A percentile compares a stretch with the other conserved stretches of the same genome.
Evolutionary conservation across 371 early-diverging fungal genomes (phyloP).

Genomic region (Apophysomyces trapeziformis): DNA sequence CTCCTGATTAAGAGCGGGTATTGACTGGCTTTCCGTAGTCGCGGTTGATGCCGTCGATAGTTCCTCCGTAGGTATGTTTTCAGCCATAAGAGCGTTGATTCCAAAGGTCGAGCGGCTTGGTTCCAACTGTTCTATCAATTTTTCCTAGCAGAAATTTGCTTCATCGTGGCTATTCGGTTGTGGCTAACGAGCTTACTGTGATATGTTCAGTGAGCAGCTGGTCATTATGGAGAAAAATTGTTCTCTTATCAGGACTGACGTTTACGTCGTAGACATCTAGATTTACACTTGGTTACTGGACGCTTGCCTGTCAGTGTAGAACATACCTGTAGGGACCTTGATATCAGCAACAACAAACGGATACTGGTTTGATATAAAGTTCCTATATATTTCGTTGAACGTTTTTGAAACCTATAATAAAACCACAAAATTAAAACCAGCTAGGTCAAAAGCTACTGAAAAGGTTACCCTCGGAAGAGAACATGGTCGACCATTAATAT

Average conservation of each 20-base stretch:
- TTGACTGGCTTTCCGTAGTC: too few species aligned
- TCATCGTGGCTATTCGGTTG: background rate
- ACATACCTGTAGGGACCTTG: conserved; percentile 56
- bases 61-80: background rate
- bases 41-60: too few species aligned
- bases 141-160: conserved; percentile 27
- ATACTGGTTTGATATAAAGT: conserved; percentile 70
- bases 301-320: background rate
- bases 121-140: conserved; percentile 56
- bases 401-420: conserved; percentile 46
- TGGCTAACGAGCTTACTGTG: conserved; percentile 32
- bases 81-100: background rate
- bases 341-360: conserved; percentile 84
- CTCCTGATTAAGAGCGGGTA: too few species aligned
- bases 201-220: conserved; percentile 56
- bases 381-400: conserved; percentile 83
- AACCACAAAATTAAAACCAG: background rate
- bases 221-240: conserved; percentile 84
- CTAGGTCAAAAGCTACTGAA: background rate
- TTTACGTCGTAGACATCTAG: conserved; percentile 81
- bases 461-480: conserved; percentile 70
- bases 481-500: conserved; percentile 90
- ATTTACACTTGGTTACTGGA: background rate
- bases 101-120: conserved; percentile 65
- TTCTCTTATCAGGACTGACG: conserved; percentile 95